phyloP scores from a whole-genome alignment of 179 eudicot genomes.

The Silene coronaria region DNA sequence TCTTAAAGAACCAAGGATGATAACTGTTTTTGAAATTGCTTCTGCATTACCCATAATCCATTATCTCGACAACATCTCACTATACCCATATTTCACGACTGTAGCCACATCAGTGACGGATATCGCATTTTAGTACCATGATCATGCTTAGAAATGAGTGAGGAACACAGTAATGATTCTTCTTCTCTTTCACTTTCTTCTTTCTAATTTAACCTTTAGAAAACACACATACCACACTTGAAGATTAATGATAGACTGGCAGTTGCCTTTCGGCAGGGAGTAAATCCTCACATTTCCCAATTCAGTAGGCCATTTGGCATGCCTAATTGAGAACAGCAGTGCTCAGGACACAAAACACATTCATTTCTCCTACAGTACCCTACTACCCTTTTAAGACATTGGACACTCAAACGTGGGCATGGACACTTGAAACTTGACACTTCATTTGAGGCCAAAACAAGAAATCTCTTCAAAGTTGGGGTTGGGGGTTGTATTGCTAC shows the following conservation, averaged over 20 bases:
- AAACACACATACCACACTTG: background rate
- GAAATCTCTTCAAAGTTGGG: no score
- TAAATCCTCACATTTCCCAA: no score
- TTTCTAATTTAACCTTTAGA: background rate
- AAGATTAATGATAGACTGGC: background rate
- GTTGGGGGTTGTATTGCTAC: no score
- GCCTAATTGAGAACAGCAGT: no score
- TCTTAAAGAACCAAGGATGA: no score
- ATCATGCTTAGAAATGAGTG: background rate
- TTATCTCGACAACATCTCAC: no score
- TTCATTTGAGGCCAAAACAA: background rate
- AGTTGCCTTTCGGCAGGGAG: background rate
- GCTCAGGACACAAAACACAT: background rate
- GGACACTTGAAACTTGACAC: background rate
- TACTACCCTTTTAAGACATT: background rate
- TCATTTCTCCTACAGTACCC: background rate
- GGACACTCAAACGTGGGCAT: background rate
- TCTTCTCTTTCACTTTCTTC: background rate
- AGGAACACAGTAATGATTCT: background rate
- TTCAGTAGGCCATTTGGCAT: no score
- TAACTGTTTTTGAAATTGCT: no score
- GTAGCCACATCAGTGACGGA: no score
- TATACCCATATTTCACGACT: no score
- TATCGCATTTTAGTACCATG: no score
- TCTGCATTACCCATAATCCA: no score